phyloP scores from a whole-genome alignment of 1,139 yeast genomes.

The Meyerozyma guilliermondii region DNA sequence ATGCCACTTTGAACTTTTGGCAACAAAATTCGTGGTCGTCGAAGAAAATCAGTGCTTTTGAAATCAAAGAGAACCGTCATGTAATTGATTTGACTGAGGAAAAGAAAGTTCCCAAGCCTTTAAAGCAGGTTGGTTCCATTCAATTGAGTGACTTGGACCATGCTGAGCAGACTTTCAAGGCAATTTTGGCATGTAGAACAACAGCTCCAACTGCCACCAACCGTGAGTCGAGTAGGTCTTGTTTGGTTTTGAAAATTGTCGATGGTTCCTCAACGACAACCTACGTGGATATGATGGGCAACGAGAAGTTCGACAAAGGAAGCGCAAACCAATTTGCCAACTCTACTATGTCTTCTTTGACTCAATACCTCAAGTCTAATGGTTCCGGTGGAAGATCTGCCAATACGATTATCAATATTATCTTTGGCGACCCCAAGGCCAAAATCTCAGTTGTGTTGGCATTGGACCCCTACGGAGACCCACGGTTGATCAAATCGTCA shows the following conservation, averaged over 20 bases:
- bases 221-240: constrained; percentile 21
- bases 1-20: constrained; percentile 5
- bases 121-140: constrained; percentile 9
- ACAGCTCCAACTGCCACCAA: constrained; percentile 19
- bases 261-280: constrained; percentile 17
- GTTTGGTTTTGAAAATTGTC: constrained; percentile 23
- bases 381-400: constrained; percentile 17
- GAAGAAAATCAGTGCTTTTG: constrained; percentile 21
- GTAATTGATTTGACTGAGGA: constrained; percentile 19
- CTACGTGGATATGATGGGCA: constrained; percentile 29
- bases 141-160: constrained; percentile 5
- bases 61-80: constrained; percentile 23
- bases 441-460: constrained; percentile 21
- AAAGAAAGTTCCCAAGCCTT: constrained; percentile 7
- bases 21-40: constrained; percentile 3
- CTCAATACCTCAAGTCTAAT: constrained; percentile 18
- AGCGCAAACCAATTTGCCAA: constrained; percentile 23
- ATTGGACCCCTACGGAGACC: constrained; percentile 26
- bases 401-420: constrained; percentile 24
- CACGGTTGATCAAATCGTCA: constrained; percentile 21
- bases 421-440: constrained; percentile 16
- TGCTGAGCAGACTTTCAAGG: background rate
- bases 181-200: constrained; percentile 17
- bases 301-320: constrained; percentile 20
- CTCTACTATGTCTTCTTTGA: constrained; percentile 24